A percentile compares a stretch with the other conserved stretches of the same genome.
These are phyloP conservation scores for Ceratocystis variospora DNA, from an alignment of 2,329 filamentous ascomycete genomes.

Conservation along the genomic window DNA sequence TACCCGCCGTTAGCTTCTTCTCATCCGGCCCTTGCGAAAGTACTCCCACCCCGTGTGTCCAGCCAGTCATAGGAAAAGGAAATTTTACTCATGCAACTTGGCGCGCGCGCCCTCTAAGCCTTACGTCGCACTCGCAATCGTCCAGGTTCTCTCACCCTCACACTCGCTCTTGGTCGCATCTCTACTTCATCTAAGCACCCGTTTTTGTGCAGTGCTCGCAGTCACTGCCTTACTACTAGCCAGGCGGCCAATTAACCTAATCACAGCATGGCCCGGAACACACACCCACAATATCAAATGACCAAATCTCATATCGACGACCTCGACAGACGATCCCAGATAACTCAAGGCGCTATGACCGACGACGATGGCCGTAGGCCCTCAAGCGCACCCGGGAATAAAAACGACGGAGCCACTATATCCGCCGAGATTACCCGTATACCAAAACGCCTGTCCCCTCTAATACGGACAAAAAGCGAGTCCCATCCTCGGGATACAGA, in stretches of 20 bases:
- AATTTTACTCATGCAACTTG: not conserved
- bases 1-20: not conserved
- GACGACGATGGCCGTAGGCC: slow-evolving; percentile 29
- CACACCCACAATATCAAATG: not conserved
- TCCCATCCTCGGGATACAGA: slow-evolving; percentile 32
- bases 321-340: not conserved
- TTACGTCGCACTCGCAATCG: not conserved
- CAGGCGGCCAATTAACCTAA: not conserved
- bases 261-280: not conserved
- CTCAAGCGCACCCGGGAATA: slow-evolving; percentile 34
- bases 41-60: not conserved
- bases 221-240: not conserved
- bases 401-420: slow-evolving; percentile 26
- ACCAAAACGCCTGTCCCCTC: slow-evolving; percentile 33
- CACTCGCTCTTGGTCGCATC: not conserved
- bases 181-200: not conserved
- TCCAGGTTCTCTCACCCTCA: not conserved
- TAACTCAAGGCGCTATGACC: not conserved
- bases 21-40: not conserved
- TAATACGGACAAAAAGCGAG: slow-evolving; percentile 45
- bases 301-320: slow-evolving; percentile 1
- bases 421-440: slow-evolving; percentile 27
- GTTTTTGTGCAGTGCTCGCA: not conserved
- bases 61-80: not conserved
- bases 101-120: not conserved